phyloP scores from a whole-genome alignment of 257 asterid species.

The Osmanthus fragrans region DNA sequence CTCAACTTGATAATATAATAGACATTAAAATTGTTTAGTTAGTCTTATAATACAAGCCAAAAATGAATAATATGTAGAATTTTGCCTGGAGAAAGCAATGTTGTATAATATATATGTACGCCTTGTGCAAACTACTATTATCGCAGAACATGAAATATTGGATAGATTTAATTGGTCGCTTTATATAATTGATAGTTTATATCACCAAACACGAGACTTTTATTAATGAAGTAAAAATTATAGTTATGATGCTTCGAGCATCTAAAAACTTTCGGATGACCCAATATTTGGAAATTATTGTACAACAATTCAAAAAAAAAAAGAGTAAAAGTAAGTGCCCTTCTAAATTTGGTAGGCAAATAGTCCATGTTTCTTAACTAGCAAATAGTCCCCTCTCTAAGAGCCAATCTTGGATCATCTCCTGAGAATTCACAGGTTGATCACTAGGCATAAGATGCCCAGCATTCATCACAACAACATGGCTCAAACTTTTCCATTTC shows the following conservation, averaged over 20 bases:
- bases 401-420: constrained; percentile 87
- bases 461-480: constrained; percentile 72
- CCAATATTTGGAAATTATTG: not conserved
- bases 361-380: constrained; percentile 10
- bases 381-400: constrained; percentile 63
- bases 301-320: not conserved
- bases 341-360: constrained; percentile 1
- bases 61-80: not conserved
- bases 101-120: not conserved
- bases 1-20: not conserved
- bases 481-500: constrained; percentile 54
- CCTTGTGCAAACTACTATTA: not conserved
- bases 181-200: too few relatives aligned
- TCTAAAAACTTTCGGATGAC: not conserved
- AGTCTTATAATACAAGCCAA: not conserved
- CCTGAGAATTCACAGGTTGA: constrained; percentile 67
- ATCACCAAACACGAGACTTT: not conserved
- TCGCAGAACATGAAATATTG: not conserved
- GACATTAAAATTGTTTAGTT: not conserved
- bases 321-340: not conserved
- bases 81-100: not conserved
- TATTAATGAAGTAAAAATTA: not conserved
- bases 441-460: constrained; percentile 90
- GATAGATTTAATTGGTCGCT: too few relatives aligned
- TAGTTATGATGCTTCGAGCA: constrained; percentile 12